These are phyloP conservation scores for Tieghemostelium lacteum DNA, from an alignment of 78 protist genomes.

Conservation along the genomic window DNA sequence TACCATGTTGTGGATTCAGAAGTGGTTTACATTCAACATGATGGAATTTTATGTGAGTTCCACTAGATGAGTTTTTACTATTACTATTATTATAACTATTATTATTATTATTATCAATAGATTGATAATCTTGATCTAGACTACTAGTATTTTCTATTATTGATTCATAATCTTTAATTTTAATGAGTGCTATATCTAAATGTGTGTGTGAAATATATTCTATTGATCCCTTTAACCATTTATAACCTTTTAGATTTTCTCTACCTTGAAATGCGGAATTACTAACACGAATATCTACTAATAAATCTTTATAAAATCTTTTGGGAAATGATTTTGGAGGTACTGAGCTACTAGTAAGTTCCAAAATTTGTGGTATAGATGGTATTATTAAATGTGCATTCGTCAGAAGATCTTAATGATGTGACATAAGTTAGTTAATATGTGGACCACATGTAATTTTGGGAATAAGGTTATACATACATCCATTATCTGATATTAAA, in stretches of 20 bases:
- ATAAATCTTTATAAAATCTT: conserved; percentile 5
- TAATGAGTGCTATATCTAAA: conserved; percentile 59
- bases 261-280: background rate
- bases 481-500: conserved; percentile 40
- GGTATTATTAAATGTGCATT: conserved; percentile 72
- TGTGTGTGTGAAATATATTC: conserved; percentile 80
- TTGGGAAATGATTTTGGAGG: background rate
- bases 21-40: conserved; percentile 48
- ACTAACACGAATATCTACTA: conserved; percentile 40
- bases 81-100: background rate
- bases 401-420: conserved; percentile 4
- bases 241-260: background rate
- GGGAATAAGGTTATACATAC: background rate
- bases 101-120: background rate
- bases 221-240: conserved; percentile 50
- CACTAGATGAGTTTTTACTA: too few relatives aligned
- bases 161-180: background rate
- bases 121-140: background rate
- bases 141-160: background rate
- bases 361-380: conserved; percentile 22
- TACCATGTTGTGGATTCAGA: conserved; percentile 43
- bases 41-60: conserved; percentile 9
- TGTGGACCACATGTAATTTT: background rate
- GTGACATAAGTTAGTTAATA: background rate
- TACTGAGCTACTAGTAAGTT: background rate